Evolutionary conservation across 2,329 filamentous ascomycete species (phyloP).

Genomic region (Diaporthe ilicicola): DNA sequence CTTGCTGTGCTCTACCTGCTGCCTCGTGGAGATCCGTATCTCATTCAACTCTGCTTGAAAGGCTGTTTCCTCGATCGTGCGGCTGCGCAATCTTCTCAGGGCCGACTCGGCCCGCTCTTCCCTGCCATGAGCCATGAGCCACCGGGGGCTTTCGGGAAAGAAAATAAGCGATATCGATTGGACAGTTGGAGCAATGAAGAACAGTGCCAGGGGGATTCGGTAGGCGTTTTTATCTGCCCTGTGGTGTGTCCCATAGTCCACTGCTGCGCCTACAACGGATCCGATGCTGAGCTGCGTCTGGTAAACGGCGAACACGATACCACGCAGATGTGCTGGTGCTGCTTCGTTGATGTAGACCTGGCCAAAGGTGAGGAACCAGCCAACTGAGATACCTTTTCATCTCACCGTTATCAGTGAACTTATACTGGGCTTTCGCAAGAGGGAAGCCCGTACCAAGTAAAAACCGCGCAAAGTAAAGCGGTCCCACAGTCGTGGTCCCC

Average conservation of each 20-base stretch:
- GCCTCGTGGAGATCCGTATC: background rate
- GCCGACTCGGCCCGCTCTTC: slow-evolving; percentile 42
- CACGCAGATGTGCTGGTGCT: slow-evolving; percentile 46
- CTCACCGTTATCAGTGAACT: background rate
- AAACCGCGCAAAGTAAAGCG: slow-evolving; percentile 4
- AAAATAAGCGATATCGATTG: slow-evolving; percentile 43
- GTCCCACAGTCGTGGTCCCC: background rate
- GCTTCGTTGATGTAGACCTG: slow-evolving; percentile 49
- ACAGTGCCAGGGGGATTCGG: slow-evolving; percentile 41
- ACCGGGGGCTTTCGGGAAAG: slow-evolving; percentile 49
- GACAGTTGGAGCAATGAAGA: slow-evolving; percentile 44
- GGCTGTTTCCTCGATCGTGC: background rate
- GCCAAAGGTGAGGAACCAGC: slow-evolving; percentile 47
- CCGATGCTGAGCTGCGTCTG: slow-evolving; percentile 44
- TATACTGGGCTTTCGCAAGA: too few relatives aligned
- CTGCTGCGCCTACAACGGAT: slow-evolving; percentile 44
- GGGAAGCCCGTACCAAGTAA: background rate
- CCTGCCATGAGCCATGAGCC: slow-evolving; percentile 48
- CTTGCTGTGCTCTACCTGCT: slow-evolving; percentile 40
- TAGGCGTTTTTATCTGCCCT: slow-evolving; percentile 30
- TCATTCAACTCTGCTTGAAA: slow-evolving; percentile 1
- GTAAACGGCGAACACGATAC: slow-evolving; percentile 46
- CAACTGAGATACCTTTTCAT: slow-evolving; percentile 43
- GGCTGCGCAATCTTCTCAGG: slow-evolving; percentile 39
- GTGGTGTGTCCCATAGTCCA: slow-evolving; percentile 42